Evolutionary conservation across 2,329 filamentous ascomycete species (phyloP).

Genomic region (Fusarium subglutinans): DNA sequence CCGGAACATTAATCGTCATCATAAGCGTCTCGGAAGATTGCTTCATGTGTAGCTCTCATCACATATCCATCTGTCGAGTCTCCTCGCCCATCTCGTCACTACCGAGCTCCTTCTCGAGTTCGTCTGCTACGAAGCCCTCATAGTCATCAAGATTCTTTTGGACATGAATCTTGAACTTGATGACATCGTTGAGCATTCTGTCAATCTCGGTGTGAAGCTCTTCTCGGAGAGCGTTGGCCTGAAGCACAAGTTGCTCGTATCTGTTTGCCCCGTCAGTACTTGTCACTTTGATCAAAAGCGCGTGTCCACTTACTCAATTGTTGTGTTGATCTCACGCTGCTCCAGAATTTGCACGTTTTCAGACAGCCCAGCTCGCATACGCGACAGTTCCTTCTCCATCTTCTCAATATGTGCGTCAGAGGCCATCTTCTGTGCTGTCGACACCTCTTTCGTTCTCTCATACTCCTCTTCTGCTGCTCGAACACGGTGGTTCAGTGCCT

Average conservation of each 20-base stretch:
- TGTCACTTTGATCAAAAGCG: neutral
- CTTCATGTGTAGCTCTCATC: conserved; percentile 25
- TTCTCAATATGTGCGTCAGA: conserved; percentile 96
- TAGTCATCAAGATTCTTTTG: conserved; percentile 94
- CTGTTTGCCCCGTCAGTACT: conserved; percentile 53
- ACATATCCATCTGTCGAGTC: conserved; percentile 59
- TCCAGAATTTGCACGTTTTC: conserved; percentile 93
- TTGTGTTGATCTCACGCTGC: conserved; percentile 94
- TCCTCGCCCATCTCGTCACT: conserved; percentile 67
- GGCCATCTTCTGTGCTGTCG: conserved; percentile 85
- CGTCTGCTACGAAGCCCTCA: conserved; percentile 90
- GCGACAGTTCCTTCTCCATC: conserved; percentile 97
- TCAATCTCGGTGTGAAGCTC: conserved; percentile 98
- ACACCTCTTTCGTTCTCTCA: conserved; percentile 88
- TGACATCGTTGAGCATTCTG: conserved; percentile 94
- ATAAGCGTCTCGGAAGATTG: conserved; percentile 36
- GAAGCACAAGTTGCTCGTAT: conserved; percentile 90
- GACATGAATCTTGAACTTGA: conserved; percentile 98
- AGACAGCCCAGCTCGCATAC: conserved; percentile 84
- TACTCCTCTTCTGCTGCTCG: conserved; percentile 92
- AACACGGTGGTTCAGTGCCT: conserved; percentile 88
- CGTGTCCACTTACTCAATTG: conserved; percentile 79
- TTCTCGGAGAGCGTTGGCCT: conserved; percentile 85
- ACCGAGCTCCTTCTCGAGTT: conserved; percentile 87
- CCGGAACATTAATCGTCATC: conserved; percentile 33